Conservation (phyloP, 805 yeast genomes). For the Cyberlindnera amylophila region DNA sequence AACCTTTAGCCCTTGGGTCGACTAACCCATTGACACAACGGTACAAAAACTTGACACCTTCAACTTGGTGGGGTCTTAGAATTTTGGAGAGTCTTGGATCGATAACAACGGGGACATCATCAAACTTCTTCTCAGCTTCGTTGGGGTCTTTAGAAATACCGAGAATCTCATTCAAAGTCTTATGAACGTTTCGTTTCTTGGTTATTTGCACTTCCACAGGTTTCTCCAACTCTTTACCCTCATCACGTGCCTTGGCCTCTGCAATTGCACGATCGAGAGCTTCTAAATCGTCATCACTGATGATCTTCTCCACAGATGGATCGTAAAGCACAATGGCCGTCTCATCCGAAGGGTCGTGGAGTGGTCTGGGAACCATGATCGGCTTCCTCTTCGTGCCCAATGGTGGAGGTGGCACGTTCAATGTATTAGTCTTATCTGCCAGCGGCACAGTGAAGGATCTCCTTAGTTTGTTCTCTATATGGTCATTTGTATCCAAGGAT, state of each 20-base stretch:
- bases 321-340: conserved; percentile 93
- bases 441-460: conserved; percentile 63
- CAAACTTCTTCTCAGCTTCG: conserved; percentile 49
- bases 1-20: conserved; percentile 83
- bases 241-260: conserved; percentile 27
- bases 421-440: conserved; percentile 29
- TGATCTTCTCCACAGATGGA: conserved; percentile 73
- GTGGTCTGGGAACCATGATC: conserved; percentile 76
- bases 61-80: conserved; percentile 92
- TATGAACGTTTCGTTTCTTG: conserved; percentile 46
- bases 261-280: conserved; percentile 32
- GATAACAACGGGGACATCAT: conserved; percentile 92
- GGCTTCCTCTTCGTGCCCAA: conserved; percentile 76
- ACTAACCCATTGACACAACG: conserved; percentile 86
- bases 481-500: conserved; percentile 36
- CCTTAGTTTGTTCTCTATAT: conserved; percentile 38
- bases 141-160: conserved; percentile 59
- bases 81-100: conserved; percentile 85
- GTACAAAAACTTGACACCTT: conserved; percentile 89
- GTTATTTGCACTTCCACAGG: conserved; percentile 19
- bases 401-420: conserved; percentile 60
- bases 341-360: conserved; percentile 94
- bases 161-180: conserved; percentile 72
- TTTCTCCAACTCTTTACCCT: conserved; percentile 22
- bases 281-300: conserved; percentile 26